These are phyloP conservation scores for Chaetoscypha palmicola DNA, from an alignment of 2,329 filamentous ascomycete species.

Conservation along the genomic window DNA sequence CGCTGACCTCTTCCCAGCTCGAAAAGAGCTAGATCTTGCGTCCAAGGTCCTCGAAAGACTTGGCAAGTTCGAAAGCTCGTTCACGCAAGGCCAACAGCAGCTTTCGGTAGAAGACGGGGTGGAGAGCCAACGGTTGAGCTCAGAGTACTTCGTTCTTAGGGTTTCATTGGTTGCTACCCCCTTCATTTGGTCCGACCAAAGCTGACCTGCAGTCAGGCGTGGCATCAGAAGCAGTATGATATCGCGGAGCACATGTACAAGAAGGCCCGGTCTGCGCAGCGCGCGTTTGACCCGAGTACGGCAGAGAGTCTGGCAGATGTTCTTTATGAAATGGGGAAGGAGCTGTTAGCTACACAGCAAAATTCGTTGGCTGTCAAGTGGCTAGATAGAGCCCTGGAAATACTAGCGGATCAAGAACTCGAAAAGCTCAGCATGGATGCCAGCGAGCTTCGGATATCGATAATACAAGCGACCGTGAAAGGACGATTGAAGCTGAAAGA, in stretches of 20 bases:
- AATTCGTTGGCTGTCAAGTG: constrained; percentile 57
- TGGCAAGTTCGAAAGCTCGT: constrained; percentile 45
- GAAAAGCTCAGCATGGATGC: constrained; percentile 52
- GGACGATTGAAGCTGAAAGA: constrained; percentile 44
- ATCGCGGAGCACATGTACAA: constrained; percentile 72
- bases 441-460: constrained; percentile 56
- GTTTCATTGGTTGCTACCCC: constrained; percentile 46
- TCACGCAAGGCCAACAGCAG: constrained; percentile 30
- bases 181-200: constrained; percentile 15
- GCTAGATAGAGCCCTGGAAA: constrained; percentile 60
- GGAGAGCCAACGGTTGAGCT: constrained; percentile 26
- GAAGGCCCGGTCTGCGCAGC: constrained; percentile 43
- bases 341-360: constrained; percentile 45
- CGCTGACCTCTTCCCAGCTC: constrained; percentile 17
- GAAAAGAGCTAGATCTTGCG: constrained; percentile 48
- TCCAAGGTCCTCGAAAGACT: constrained; percentile 56
- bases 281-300: constrained; percentile 39
- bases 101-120: constrained; percentile 24
- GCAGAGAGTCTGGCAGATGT: constrained; percentile 59
- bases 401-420: constrained; percentile 49
- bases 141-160: constrained; percentile 30
- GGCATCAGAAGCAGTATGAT: constrained; percentile 65
- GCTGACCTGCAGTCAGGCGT: constrained; percentile 49
- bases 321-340: constrained; percentile 65
- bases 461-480: constrained; percentile 58